phyloP scores from a whole-genome alignment of 371 early-diverging fungal species.

The Dinochytrium kinnereticum region DNA sequence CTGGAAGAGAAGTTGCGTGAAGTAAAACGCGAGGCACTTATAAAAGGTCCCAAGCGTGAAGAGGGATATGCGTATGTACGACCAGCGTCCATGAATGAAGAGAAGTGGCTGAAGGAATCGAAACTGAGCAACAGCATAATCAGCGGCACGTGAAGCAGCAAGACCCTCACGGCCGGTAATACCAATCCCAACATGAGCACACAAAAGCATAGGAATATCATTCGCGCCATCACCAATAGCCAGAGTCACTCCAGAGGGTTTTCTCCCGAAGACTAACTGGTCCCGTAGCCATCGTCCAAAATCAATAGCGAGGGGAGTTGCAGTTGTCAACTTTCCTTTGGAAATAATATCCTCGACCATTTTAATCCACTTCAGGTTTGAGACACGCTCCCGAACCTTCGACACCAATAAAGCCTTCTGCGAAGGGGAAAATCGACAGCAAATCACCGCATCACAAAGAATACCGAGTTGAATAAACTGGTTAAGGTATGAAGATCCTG shows the following conservation, averaged over 20 bases:
- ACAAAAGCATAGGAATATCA: conserved; percentile 98
- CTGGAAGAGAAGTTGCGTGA: conserved; percentile 65
- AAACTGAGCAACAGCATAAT: conserved; percentile 97
- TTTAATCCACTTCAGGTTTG: background rate
- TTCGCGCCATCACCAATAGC: conserved; percentile 95
- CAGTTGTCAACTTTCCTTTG: background rate
- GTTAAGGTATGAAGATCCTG: conserved; percentile 40
- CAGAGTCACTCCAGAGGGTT: conserved; percentile 33
- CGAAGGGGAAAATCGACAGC: conserved; percentile 98
- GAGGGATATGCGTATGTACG: conserved; percentile 88
- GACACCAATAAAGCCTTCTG: conserved; percentile 98
- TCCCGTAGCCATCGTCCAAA: background rate
- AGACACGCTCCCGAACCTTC: conserved; percentile 58
- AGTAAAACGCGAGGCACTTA: conserved; percentile 58
- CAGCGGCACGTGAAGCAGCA: conserved; percentile 95
- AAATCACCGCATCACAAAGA: conserved; percentile 87
- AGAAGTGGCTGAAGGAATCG: conserved; percentile 84
- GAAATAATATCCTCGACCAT: background rate
- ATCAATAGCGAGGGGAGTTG: background rate
- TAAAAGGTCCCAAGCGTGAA: conserved; percentile 82
- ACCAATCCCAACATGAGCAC: conserved; percentile 94
- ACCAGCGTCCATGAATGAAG: conserved; percentile 94
- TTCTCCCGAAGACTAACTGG: background rate
- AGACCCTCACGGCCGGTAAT: conserved; percentile 97
- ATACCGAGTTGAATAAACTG: conserved; percentile 73